Evolutionary conservation across 768 basidiomycete genomes (phyloP).

Genomic region (Lyophyllum atratum): DNA sequence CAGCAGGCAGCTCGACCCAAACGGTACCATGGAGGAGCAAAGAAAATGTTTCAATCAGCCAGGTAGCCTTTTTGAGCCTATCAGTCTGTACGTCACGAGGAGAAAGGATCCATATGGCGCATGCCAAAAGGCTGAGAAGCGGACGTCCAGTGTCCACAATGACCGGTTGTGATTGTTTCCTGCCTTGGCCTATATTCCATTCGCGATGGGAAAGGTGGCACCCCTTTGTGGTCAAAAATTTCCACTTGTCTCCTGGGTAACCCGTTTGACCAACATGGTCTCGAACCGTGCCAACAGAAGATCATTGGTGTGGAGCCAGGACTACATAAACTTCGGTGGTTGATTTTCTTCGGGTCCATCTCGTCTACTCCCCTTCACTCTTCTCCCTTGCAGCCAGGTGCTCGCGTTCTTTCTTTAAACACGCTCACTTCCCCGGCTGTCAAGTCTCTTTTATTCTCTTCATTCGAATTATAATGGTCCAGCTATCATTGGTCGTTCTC

Average conservation of each 20-base stretch:
- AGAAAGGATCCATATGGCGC: background rate
- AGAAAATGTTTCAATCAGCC: too few species aligned
- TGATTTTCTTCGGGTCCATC: background rate
- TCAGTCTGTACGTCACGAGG: background rate
- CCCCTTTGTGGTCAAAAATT: background rate
- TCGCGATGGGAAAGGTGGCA: background rate
- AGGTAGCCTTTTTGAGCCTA: too few species aligned
- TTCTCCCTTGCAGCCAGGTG: slow-evolving; percentile 32
- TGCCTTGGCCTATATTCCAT: background rate
- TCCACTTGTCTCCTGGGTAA: slow-evolving; percentile 5
- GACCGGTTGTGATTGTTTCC: background rate
- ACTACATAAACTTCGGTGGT: slow-evolving; percentile 3
- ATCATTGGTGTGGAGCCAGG: background rate
- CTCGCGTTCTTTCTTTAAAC: slow-evolving; percentile 21
- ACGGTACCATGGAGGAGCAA: too few species aligned
- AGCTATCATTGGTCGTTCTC: slow-evolving; percentile 31
- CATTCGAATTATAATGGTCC: slow-evolving; percentile 31
- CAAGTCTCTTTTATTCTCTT: slow-evolving; percentile 5
- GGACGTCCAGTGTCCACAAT: background rate
- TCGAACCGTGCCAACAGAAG: background rate
- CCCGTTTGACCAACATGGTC: background rate
- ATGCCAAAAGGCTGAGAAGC: background rate
- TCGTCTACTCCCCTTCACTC: slow-evolving; percentile 10
- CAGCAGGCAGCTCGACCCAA: too few species aligned
- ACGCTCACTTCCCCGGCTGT: slow-evolving; percentile 6